Conservation (phyloP, 1,284 basidiomycete species). For the Cryptococcus sp. region DNA sequence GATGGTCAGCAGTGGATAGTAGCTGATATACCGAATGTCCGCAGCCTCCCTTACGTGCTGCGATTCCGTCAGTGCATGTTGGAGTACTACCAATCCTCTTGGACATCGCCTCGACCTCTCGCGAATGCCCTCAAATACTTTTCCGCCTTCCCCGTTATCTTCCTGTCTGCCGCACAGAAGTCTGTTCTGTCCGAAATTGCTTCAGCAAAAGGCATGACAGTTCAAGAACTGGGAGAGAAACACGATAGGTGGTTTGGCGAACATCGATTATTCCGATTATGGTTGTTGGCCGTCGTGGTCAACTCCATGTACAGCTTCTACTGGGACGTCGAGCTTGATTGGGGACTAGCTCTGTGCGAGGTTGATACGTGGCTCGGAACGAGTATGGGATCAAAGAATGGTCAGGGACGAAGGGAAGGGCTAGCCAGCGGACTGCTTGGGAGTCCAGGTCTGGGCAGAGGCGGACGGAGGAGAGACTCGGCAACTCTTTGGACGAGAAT, state of each 20-base stretch:
- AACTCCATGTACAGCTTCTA: conserved; percentile 97
- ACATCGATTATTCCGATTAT: conserved; percentile 76
- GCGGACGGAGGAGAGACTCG: neutral
- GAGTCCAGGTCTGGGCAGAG: conserved; percentile 9
- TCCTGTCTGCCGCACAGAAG: conserved; percentile 82
- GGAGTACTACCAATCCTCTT: conserved; percentile 73
- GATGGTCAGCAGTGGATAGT: neutral
- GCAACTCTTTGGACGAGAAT: conserved; percentile 7
- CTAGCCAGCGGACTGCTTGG: conserved; percentile 9
- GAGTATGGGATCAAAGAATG: conserved; percentile 9
- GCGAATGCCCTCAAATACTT: conserved; percentile 96
- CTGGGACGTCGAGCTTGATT: conserved; percentile 99
- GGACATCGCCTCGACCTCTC: conserved; percentile 71
- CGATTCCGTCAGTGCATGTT: conserved; percentile 91
- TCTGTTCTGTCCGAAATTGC: conserved; percentile 64
- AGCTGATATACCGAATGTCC: neutral
- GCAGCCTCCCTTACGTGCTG: conserved; percentile 83
- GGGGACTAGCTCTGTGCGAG: conserved; percentile 82
- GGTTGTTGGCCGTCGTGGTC: conserved; percentile 79
- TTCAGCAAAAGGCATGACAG: conserved; percentile 57
- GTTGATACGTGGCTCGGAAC: conserved; percentile 49
- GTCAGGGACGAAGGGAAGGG: neutral
- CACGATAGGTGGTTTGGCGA: conserved; percentile 70
- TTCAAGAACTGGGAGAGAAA: conserved; percentile 48
- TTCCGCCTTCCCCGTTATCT: conserved; percentile 96